Conservation (phyloP, 163 green algal species). For the Prototheca stagnorum region DNA sequence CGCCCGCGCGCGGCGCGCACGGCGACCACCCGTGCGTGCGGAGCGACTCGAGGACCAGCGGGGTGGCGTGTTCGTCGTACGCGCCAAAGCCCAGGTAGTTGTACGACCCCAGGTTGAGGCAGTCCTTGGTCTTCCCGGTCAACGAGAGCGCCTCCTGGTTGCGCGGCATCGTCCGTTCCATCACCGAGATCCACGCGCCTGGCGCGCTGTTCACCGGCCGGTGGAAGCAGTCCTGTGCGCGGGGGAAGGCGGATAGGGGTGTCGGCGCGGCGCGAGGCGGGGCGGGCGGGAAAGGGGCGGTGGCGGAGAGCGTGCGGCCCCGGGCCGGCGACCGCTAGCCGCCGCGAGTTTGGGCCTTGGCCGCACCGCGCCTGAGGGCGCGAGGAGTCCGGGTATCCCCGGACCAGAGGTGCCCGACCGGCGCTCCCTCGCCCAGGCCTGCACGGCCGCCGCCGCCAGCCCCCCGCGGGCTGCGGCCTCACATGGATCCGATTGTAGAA, state of each 20-base stretch:
- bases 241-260: too few species aligned
- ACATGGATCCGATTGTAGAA: slow-evolving; percentile 46
- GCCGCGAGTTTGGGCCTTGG: too few species aligned
- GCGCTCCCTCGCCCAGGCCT: too few species aligned
- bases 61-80: slow-evolving; percentile 87
- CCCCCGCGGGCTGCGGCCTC: too few species aligned
- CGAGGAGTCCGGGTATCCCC: too few species aligned
- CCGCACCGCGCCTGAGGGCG: too few species aligned
- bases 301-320: too few species aligned
- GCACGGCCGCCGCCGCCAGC: too few species aligned
- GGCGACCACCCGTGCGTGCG: slow-evolving; percentile 36
- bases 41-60: slow-evolving; percentile 54
- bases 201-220: slow-evolving; percentile 69
- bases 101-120: slow-evolving; percentile 94
- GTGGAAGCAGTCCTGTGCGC: slow-evolving; percentile 49
- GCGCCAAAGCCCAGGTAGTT: slow-evolving; percentile 98
- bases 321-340: too few species aligned
- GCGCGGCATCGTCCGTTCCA: slow-evolving; percentile 43
- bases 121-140: slow-evolving; percentile 37
- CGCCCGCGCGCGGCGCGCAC: slow-evolving; percentile 42
- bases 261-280: too few species aligned
- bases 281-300: too few species aligned
- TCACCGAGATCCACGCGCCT: slow-evolving; percentile 62
- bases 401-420: too few species aligned
- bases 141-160: slow-evolving; percentile 26